A percentile compares a stretch with the other conserved stretches of the same genome.
Conservation (phyloP, 768 basidiomycete species). For the Amanita exitialis region DNA sequence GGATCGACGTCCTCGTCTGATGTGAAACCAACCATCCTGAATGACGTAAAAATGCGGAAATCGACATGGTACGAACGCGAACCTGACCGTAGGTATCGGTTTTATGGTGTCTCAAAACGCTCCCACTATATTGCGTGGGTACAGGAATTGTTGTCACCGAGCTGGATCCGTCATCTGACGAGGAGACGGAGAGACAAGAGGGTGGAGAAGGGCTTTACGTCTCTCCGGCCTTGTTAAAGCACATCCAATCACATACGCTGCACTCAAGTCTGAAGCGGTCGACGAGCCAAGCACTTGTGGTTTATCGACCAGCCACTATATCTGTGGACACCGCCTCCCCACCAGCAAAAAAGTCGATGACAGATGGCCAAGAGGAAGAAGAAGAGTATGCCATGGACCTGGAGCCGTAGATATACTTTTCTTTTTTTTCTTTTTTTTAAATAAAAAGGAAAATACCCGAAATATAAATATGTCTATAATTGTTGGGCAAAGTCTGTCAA, state of each 20-base stretch:
- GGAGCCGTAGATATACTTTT: conserved; percentile 19
- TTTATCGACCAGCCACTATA: conserved; percentile 31
- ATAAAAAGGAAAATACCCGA: no score
- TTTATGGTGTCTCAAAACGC: not conserved
- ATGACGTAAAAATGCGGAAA: conserved; percentile 53
- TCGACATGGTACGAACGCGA: conserved; percentile 64
- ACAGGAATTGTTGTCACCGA: conserved; percentile 58
- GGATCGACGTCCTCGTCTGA: conserved; percentile 2
- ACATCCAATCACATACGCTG: conserved; percentile 25
- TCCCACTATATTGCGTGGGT: not conserved
- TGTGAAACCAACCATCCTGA: conserved; percentile 13
- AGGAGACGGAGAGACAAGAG: conserved; percentile 20
- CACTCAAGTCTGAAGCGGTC: conserved; percentile 8
- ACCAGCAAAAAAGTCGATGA: conserved; percentile 1
- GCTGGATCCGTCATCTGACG: conserved; percentile 39
- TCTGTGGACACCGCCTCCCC: not conserved
- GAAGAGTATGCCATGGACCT: conserved; percentile 55
- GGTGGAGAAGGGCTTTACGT: conserved; percentile 22
- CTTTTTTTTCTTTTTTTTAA: not conserved
- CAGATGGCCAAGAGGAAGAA: conserved; percentile 22
- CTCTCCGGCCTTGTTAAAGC: conserved; percentile 34
- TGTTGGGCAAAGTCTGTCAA: conserved; percentile 10
- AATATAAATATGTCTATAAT: conserved; percentile 6
- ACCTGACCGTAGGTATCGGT: conserved; percentile 44
- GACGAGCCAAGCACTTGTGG: conserved; percentile 39